These are phyloP conservation scores for Fomitopsis pinicola DNA, from an alignment of 1,284 basidiomycete genomes.

Conservation along the genomic window DNA sequence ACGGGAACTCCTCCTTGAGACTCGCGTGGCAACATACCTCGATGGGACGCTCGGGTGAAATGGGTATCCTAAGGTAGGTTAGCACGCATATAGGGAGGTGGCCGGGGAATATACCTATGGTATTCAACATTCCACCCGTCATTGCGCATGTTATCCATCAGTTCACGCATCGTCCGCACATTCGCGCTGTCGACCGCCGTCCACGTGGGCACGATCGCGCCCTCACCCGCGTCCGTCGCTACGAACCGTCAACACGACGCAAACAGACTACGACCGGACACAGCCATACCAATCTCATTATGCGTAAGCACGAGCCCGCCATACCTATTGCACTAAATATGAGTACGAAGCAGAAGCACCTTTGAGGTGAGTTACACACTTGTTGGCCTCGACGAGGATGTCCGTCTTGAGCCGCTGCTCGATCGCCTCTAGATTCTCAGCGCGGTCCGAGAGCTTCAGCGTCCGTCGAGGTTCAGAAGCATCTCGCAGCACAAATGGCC, in stretches of 20 bases:
- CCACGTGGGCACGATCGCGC: constrained; percentile 91
- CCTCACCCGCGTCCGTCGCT: constrained; percentile 70
- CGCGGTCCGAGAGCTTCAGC: constrained; percentile 84
- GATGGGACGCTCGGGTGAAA: constrained; percentile 85
- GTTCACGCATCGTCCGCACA: constrained; percentile 85
- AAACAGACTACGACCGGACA: constrained; percentile 1
- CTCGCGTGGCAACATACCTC: constrained; percentile 43
- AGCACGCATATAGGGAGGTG: background rate
- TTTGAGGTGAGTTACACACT: constrained; percentile 36
- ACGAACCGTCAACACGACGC: background rate
- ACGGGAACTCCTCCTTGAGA: background rate
- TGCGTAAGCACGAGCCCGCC: constrained; percentile 93
- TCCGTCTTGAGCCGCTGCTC: constrained; percentile 90
- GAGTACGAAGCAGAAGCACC: background rate
- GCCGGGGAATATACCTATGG: constrained; percentile 44
- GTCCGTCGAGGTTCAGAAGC: constrained; percentile 81
- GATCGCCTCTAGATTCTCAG: constrained; percentile 94
- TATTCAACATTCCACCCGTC: constrained; percentile 93
- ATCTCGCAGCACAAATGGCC: constrained; percentile 96
- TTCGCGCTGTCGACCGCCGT: constrained; percentile 84
- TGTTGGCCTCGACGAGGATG: constrained; percentile 84
- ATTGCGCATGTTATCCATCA: constrained; percentile 77
- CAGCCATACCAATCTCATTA: constrained; percentile 69
- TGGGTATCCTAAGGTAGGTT: constrained; percentile 68
- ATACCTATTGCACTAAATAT: constrained; percentile 44